A percentile compares a stretch with the other conserved stretches of the same genome.
Evolutionary conservation across 2,329 filamentous ascomycete species (phyloP).

Genomic region (Trichophyton rubrum): DNA sequence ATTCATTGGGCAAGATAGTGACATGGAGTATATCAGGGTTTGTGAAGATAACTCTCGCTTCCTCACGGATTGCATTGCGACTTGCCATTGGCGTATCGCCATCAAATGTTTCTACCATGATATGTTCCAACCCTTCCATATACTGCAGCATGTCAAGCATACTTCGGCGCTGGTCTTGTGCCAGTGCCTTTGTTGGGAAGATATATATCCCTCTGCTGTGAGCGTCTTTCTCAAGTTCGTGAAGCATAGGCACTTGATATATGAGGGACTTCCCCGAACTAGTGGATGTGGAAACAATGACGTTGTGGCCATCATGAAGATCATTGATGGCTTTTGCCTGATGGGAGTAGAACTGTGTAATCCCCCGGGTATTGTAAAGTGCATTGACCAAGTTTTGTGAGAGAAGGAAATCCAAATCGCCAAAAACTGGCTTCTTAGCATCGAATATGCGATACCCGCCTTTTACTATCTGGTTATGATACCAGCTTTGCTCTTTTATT

Average conservation of each 20-base stretch:
- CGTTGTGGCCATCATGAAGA: constrained; percentile 66
- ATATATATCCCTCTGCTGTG: constrained; percentile 88
- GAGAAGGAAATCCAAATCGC: constrained; percentile 70
- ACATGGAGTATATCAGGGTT: constrained; percentile 98
- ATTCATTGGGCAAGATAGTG: constrained; percentile 84
- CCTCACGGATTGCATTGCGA: constrained; percentile 68
- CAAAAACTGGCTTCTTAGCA: constrained; percentile 66
- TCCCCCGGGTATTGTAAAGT: constrained; percentile 79
- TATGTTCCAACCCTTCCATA: constrained; percentile 62
- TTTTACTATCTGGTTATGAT: constrained; percentile 81
- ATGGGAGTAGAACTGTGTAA: constrained; percentile 77
- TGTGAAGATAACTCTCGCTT: constrained; percentile 87
- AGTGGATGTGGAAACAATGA: constrained; percentile 88
- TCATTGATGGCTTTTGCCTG: constrained; percentile 90
- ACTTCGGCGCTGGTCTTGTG: constrained; percentile 84
- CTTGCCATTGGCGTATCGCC: constrained; percentile 79
- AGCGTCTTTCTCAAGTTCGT: constrained; percentile 66
- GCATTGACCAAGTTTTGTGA: constrained; percentile 93
- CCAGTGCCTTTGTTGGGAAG: constrained; percentile 91
- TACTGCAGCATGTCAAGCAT: constrained; percentile 72
- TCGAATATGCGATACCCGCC: constrained; percentile 88
- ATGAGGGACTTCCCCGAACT: constrained; percentile 97
- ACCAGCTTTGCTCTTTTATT: constrained; percentile 73
- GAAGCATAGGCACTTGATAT: constrained; percentile 84
- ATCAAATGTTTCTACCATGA: constrained; percentile 85